Conservation (phyloP, 164 flowering plant species). For the Saururus chinensis region DNA sequence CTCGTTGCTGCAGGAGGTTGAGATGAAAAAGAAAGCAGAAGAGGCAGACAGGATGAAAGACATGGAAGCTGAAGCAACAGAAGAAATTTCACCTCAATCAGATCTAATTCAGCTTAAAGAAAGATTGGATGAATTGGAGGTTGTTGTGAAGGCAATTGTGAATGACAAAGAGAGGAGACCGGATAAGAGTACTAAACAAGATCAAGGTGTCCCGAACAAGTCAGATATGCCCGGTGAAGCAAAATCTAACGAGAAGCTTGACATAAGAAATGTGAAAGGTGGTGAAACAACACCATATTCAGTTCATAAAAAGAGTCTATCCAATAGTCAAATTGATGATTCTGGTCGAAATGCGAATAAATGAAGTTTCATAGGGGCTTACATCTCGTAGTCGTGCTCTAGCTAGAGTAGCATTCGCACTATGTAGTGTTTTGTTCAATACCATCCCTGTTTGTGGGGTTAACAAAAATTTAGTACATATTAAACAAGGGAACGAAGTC, state of each 20-base stretch:
- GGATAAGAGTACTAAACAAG: neutral
- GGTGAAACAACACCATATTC: neutral
- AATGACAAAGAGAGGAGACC: neutral
- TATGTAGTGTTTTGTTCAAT: too few relatives aligned
- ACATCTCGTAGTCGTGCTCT: too few relatives aligned
- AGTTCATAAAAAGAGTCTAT: neutral
- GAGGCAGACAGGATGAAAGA: neutral
- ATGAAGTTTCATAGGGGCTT: neutral
- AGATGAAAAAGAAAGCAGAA: neutral
- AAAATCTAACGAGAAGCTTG: neutral
- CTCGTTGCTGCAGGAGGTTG: neutral
- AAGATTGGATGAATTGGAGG: neutral
- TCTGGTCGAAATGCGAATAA: neutral
- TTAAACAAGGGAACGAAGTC: too few relatives aligned
- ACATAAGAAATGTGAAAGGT: neutral
- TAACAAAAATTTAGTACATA: too few relatives aligned
- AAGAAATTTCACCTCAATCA: neutral
- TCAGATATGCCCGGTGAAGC: neutral
- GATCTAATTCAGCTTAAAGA: neutral
- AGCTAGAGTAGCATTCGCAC: too few relatives aligned
- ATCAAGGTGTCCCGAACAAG: neutral
- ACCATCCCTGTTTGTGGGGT: too few relatives aligned
- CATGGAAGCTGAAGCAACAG: neutral
- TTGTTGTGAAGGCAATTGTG: neutral
- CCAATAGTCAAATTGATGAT: neutral